phyloP scores from a whole-genome alignment of 148 eudicot species.

The Rhododendron ovatum region DNA sequence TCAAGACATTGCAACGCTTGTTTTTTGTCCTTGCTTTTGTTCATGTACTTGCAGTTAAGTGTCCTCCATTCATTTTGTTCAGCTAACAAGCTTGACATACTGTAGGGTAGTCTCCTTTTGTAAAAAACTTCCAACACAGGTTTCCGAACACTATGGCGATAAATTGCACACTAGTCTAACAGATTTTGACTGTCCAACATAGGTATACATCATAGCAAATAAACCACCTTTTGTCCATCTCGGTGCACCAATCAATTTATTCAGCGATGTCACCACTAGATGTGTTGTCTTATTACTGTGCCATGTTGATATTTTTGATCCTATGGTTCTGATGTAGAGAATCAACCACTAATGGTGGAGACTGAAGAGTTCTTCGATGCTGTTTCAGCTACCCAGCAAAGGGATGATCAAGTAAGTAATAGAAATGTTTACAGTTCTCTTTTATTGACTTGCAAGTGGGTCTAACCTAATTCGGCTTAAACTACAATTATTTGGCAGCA shows the following conservation, averaged over 20 bases:
- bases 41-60: not conserved
- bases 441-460: not conserved
- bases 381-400: slow-evolving; percentile 8
- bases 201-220: not conserved
- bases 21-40: not conserved
- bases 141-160: not conserved
- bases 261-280: not conserved
- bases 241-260: not conserved
- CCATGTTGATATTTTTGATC: not conserved
- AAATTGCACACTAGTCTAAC: not conserved
- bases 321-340: slow-evolving; percentile 7
- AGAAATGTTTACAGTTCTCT: not conserved
- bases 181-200: not conserved
- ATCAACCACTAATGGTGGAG: slow-evolving; percentile 3
- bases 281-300: not conserved
- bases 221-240: not conserved
- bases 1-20: not conserved
- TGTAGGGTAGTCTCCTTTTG: not conserved
- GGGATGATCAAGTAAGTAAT: slow-evolving; percentile 10
- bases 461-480: not conserved
- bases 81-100: too few species aligned
- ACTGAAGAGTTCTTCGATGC: slow-evolving; percentile 11
- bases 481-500: not conserved
- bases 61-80: not conserved
- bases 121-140: not conserved